Percentiles rank a stretch among this genome's conserved stretches.
These are phyloP conservation scores for Syncephalastrum contaminatum DNA, from an alignment of 371 early-diverging fungal species.

Conservation along the genomic window DNA sequence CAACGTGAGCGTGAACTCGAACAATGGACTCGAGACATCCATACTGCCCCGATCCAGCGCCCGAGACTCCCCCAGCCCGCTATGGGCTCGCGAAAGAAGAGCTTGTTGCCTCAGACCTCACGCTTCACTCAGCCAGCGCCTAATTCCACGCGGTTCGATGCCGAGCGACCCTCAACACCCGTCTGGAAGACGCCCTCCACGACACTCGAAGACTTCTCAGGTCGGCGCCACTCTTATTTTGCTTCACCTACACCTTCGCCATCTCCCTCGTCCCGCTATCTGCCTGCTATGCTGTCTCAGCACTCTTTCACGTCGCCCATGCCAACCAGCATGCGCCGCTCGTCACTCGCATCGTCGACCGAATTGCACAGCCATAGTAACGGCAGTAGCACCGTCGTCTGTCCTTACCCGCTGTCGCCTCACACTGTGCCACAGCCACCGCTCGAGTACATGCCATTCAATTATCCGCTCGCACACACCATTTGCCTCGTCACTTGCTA, in stretches of 20 bases:
- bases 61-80: no score
- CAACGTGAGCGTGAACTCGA: conserved; percentile 59
- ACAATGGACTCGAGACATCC: conserved; percentile 55
- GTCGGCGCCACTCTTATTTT: conserved; percentile 10
- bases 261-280: conserved; percentile 10
- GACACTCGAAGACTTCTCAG: conserved; percentile 14
- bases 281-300: conserved; percentile 4
- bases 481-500: conserved; percentile 86
- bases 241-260: conserved; percentile 9
- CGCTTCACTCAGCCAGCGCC: conserved; percentile 44
- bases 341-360: conserved; percentile 12
- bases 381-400: conserved; percentile 46
- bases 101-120: conserved; percentile 39
- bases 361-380: conserved; percentile 13
- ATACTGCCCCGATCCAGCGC: conserved; percentile 22
- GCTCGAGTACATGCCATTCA: conserved; percentile 58
- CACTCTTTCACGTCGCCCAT: not conserved
- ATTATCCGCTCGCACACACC: conserved; percentile 73
- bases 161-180: conserved; percentile 20
- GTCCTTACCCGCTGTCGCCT: conserved; percentile 41
- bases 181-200: conserved; percentile 23
- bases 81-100: not conserved
- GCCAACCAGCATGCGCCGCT: conserved; percentile 8
- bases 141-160: conserved; percentile 44
- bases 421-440: conserved; percentile 46